Evolutionary conservation across 805 yeast genomes (phyloP).

Genomic region (Komagataella pseudopastoris): DNA sequence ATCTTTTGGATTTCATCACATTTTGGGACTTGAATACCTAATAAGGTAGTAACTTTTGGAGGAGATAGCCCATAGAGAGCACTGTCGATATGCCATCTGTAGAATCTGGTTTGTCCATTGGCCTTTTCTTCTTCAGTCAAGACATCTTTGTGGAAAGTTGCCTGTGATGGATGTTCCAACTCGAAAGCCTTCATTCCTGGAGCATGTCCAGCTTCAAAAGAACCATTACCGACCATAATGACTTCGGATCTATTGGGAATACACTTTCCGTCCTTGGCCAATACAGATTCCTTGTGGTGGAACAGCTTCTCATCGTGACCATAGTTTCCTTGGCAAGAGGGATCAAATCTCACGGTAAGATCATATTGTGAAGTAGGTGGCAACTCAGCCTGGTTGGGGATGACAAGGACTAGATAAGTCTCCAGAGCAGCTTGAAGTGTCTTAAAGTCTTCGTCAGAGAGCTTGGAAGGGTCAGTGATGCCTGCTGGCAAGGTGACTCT

Average conservation of each 20-base stretch:
- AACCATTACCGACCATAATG: conserved; percentile 79
- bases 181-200: conserved; percentile 18
- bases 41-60: conserved; percentile 72
- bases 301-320: conserved; percentile 74
- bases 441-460: conserved; percentile 54
- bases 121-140: conserved; percentile 52
- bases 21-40: conserved; percentile 74
- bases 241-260: conserved; percentile 82
- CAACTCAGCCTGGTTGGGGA: conserved; percentile 58
- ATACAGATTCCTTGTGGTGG: conserved; percentile 50
- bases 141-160: conserved; percentile 59
- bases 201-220: conserved; percentile 44
- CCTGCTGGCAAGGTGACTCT: conserved; percentile 48
- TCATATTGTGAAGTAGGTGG: conserved; percentile 65
- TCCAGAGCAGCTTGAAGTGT: conserved; percentile 50
- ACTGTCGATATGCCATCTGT: conserved; percentile 91
- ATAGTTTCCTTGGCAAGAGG: conserved; percentile 52
- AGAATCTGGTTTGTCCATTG: conserved; percentile 60
- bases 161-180: conserved; percentile 76
- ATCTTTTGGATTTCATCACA: conserved; percentile 48
- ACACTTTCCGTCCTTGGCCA: conserved; percentile 68
- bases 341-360: conserved; percentile 69
- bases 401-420: conserved; percentile 55
- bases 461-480: conserved; percentile 59
- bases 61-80: conserved; percentile 81